A percentile compares a stretch with the other conserved stretches of the same genome.
Conservation (phyloP, 1,284 basidiomycete species). For the Rhodotorula sp. region DNA sequence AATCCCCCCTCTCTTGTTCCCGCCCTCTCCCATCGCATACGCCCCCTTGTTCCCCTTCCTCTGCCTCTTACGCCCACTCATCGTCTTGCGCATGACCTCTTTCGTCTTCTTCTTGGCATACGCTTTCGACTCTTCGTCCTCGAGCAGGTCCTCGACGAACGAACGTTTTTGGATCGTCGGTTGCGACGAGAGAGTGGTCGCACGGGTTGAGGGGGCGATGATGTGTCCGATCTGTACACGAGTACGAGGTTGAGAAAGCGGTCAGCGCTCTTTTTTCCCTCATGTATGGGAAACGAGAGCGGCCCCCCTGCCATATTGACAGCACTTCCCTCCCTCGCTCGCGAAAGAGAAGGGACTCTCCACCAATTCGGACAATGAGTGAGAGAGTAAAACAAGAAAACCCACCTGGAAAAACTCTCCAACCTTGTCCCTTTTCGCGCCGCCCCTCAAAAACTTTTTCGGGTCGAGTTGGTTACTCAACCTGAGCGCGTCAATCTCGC, state of each 20-base stretch:
- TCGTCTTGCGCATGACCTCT: slow-evolving; percentile 33
- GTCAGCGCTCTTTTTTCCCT: too few species aligned
- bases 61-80: slow-evolving; percentile 38
- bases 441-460: slow-evolving; percentile 89
- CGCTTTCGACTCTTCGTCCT: slow-evolving; percentile 76
- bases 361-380: slow-evolving; percentile 26
- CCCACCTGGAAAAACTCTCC: slow-evolving; percentile 85
- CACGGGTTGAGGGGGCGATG: slow-evolving; percentile 66
- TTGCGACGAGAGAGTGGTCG: slow-evolving; percentile 72
- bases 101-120: slow-evolving; percentile 82
- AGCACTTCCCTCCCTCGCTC: too few species aligned
- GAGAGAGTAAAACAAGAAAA: slow-evolving; percentile 31
- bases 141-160: slow-evolving; percentile 82
- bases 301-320: too few species aligned
- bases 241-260: not conserved
- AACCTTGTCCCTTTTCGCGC: slow-evolving; percentile 64
- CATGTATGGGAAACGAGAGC: too few species aligned
- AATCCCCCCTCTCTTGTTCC: slow-evolving; percentile 8
- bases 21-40: slow-evolving; percentile 19
- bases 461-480: slow-evolving; percentile 91
- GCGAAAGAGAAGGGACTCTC: slow-evolving; percentile 6
- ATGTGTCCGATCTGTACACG: slow-evolving; percentile 76
- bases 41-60: slow-evolving; percentile 15
- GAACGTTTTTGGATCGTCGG: slow-evolving; percentile 67
- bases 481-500: slow-evolving; percentile 88